phyloP scores from a whole-genome alignment of 1,139 yeast genomes.

The Kazachstania sp. region DNA sequence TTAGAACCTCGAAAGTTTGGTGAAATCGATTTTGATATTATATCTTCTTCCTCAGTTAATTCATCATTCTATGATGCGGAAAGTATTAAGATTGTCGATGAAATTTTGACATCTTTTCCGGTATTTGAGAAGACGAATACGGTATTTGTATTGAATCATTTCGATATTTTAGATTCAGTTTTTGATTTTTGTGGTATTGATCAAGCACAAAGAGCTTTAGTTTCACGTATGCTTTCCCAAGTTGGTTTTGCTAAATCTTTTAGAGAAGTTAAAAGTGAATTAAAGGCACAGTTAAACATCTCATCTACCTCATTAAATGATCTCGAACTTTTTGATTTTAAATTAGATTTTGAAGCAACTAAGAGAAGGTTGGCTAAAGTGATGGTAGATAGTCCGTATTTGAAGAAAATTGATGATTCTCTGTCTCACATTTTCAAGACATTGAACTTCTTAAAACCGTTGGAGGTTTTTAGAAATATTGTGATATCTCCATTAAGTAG shows the following conservation, averaged over 20 bases:
- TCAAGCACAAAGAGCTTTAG: slow-evolving; percentile 57
- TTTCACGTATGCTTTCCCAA: slow-evolving; percentile 65
- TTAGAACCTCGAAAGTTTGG: slow-evolving; percentile 72
- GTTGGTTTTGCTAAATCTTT: slow-evolving; percentile 62
- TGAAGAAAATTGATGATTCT: slow-evolving; percentile 54
- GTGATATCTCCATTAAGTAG: slow-evolving; percentile 67
- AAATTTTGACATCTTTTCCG: slow-evolving; percentile 55
- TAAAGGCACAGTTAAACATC: slow-evolving; percentile 63
- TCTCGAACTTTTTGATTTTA: slow-evolving; percentile 69
- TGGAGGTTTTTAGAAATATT: slow-evolving; percentile 49
- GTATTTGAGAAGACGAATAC: slow-evolving; percentile 51
- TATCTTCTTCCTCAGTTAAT: slow-evolving; percentile 43
- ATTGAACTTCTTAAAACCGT: slow-evolving; percentile 41
- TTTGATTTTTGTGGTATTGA: slow-evolving; percentile 73
- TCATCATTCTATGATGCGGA: slow-evolving; percentile 72
- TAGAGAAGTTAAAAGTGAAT: slow-evolving; percentile 54
- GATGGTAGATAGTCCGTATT: slow-evolving; percentile 67
- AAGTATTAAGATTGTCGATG: slow-evolving; percentile 71
- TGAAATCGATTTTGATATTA: slow-evolving; percentile 80
- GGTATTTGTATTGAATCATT: slow-evolving; percentile 63
- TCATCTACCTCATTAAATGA: slow-evolving; percentile 79
- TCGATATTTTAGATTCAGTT: slow-evolving; percentile 65
- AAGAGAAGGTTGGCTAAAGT: slow-evolving; percentile 52
- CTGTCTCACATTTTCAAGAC: slow-evolving; percentile 53
- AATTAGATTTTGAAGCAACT: slow-evolving; percentile 57